phyloP scores from a whole-genome alignment of 352 stramenopile genomes.

The Phytophthora rubi region DNA sequence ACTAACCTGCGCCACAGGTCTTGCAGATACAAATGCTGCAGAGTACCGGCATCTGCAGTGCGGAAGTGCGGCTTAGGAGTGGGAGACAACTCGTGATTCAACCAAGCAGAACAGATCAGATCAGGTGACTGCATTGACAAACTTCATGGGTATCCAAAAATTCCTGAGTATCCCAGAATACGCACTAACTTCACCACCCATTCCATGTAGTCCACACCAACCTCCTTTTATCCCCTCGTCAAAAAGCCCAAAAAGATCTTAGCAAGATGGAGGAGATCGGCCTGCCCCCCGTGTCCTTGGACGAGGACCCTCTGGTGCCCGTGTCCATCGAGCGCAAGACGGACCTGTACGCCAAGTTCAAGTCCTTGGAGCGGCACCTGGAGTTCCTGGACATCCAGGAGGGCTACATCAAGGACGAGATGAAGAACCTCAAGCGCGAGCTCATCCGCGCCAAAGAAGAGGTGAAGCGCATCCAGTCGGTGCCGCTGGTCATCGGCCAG shows the following conservation, averaged over 20 bases:
- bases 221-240: no score
- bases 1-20: no score
- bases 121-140: no score
- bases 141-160: no score
- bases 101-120: no score
- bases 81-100: no score
- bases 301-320: slow-evolving; percentile 66
- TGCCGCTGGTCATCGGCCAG: slow-evolving; percentile 99
- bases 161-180: no score
- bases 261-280: slow-evolving; percentile 68
- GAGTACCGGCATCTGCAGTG: no score
- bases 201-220: no score
- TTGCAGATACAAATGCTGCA: no score
- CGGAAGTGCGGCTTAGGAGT: no score
- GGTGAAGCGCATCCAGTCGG: slow-evolving; percentile 99
- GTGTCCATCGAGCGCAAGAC: slow-evolving; percentile 66
- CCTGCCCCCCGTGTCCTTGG: slow-evolving; percentile 36
- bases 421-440: slow-evolving; percentile 99
- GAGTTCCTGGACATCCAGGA: slow-evolving; percentile 93
- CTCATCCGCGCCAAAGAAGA: slow-evolving; percentile 99
- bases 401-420: slow-evolving; percentile 99
- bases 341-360: slow-evolving; percentile 83
- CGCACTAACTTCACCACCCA: no score
- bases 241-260: slow-evolving; percentile 11
- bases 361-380: slow-evolving; percentile 79